These are phyloP conservation scores for Ustilago hordei DNA, from an alignment of 1,284 basidiomycete species.

Conservation along the genomic window DNA sequence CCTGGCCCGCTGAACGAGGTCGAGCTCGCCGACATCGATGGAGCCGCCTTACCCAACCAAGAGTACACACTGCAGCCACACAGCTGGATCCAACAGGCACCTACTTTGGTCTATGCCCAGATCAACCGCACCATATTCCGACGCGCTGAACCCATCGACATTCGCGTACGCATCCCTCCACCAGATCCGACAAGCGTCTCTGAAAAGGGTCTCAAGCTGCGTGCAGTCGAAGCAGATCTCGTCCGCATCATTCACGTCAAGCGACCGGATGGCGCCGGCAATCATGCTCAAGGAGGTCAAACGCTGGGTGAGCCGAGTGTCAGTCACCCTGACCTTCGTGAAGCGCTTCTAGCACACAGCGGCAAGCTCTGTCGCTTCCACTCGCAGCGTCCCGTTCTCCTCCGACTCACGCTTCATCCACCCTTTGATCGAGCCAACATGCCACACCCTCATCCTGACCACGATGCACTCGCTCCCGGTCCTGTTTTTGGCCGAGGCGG, in stretches of 20 bases:
- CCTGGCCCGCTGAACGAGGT: conserved; percentile 46
- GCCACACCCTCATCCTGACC: conserved; percentile 65
- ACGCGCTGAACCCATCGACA: conserved; percentile 62
- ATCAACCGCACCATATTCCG: conserved; percentile 64
- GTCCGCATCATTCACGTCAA: conserved; percentile 60
- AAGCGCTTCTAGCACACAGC: conserved; percentile 60
- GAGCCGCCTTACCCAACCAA: conserved; percentile 18
- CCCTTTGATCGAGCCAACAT: conserved; percentile 62
- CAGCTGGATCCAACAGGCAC: conserved; percentile 52
- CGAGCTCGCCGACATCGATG: conserved; percentile 34
- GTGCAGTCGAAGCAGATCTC: conserved; percentile 62
- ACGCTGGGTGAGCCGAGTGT: not conserved
- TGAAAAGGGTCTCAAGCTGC: conserved; percentile 59
- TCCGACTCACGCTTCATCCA: conserved; percentile 62
- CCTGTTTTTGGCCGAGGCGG: conserved; percentile 58
- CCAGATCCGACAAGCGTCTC: conserved; percentile 46
- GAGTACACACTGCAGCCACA: conserved; percentile 51
- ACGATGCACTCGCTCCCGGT: conserved; percentile 58
- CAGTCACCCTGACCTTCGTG: conserved; percentile 23
- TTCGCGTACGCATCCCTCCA: conserved; percentile 63
- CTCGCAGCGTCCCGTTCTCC: conserved; percentile 53
- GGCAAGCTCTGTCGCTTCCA: conserved; percentile 68
- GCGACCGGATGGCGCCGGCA: not conserved
- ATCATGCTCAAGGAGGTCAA: not conserved
- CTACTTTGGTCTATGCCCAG: conserved; percentile 53